Evolutionary conservation across 441 rosid species (phyloP).

Genomic region (Erodium chrysanthum): DNA sequence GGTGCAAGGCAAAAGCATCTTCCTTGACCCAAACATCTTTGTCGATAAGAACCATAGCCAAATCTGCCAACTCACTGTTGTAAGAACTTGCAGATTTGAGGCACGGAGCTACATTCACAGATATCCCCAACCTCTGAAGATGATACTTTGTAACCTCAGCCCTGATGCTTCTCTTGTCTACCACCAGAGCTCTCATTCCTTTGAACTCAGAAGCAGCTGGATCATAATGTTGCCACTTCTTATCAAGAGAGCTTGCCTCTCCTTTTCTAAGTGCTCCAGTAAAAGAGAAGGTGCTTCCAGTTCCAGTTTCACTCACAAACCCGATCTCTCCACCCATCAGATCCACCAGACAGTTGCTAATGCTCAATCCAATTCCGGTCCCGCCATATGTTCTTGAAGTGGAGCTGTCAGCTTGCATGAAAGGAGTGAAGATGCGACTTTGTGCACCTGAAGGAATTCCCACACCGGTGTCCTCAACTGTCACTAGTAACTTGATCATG

Average conservation of each 20-base stretch:
- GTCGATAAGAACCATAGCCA: slow-evolving; percentile 58
- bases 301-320: slow-evolving; percentile 63
- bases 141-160: slow-evolving; percentile 77
- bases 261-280: slow-evolving; percentile 56
- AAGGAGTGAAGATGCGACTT: slow-evolving; percentile 73
- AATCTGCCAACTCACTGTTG: slow-evolving; percentile 35
- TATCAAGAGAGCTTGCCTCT: slow-evolving; percentile 33
- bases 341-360: slow-evolving; percentile 77
- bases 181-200: slow-evolving; percentile 58
- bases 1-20: slow-evolving; percentile 27
- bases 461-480: slow-evolving; percentile 90
- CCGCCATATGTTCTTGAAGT: slow-evolving; percentile 94
- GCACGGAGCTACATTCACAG: slow-evolving; percentile 33
- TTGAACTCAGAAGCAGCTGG: slow-evolving; percentile 37
- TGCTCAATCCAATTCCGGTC: slow-evolving; percentile 92
- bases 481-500: slow-evolving; percentile 53
- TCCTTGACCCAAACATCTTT: slow-evolving; percentile 65
- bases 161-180: slow-evolving; percentile 62
- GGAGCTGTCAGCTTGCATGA: slow-evolving; percentile 98
- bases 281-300: slow-evolving; percentile 84
- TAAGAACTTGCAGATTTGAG: slow-evolving; percentile 37
- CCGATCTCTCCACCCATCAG: slow-evolving; percentile 94
- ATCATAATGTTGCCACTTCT: slow-evolving; percentile 39
- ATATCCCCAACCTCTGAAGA: slow-evolving; percentile 65
- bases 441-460: slow-evolving; percentile 81